Conservation (phyloP, 768 basidiomycete species). For the Leccinum barrowsii region DNA sequence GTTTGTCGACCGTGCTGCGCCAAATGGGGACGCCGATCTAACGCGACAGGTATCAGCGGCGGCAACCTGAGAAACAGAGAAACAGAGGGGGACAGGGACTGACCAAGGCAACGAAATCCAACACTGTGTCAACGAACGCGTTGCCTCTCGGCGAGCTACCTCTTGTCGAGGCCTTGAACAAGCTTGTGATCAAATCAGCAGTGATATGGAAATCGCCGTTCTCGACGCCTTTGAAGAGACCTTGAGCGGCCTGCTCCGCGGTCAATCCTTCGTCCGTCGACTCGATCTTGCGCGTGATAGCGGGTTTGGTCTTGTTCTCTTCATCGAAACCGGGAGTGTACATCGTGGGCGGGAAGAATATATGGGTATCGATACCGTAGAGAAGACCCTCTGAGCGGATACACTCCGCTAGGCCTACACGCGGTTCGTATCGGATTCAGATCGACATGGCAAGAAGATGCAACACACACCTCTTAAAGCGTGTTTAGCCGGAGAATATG, state of each 20-base stretch:
- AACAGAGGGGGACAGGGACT: constrained; percentile 17
- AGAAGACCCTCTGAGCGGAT: constrained; percentile 76
- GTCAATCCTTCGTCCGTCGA: constrained; percentile 61
- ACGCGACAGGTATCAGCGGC: neutral
- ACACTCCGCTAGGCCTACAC: constrained; percentile 74
- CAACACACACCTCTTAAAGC: constrained; percentile 67
- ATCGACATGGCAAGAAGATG: neutral
- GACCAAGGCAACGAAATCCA: constrained; percentile 46
- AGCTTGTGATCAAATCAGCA: constrained; percentile 58
- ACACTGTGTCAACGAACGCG: constrained; percentile 47
- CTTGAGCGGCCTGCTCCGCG: constrained; percentile 59
- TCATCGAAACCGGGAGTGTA: constrained; percentile 69
- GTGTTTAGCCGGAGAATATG: constrained; percentile 82
- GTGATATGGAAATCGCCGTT: constrained; percentile 73
- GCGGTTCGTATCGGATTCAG: neutral
- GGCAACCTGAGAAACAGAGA: neutral
- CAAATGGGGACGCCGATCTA: constrained; percentile 54
- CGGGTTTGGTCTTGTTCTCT: constrained; percentile 77
- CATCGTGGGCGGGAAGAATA: constrained; percentile 84
- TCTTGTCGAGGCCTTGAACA: constrained; percentile 65
- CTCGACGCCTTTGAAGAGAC: constrained; percentile 66
- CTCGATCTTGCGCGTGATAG: constrained; percentile 72
- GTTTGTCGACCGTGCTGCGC: constrained; percentile 47
- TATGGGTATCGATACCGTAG: constrained; percentile 74
- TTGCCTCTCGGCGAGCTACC: constrained; percentile 60